Conservation (phyloP, 805 yeast species). For the Suhomyces xylopsoci region DNA sequence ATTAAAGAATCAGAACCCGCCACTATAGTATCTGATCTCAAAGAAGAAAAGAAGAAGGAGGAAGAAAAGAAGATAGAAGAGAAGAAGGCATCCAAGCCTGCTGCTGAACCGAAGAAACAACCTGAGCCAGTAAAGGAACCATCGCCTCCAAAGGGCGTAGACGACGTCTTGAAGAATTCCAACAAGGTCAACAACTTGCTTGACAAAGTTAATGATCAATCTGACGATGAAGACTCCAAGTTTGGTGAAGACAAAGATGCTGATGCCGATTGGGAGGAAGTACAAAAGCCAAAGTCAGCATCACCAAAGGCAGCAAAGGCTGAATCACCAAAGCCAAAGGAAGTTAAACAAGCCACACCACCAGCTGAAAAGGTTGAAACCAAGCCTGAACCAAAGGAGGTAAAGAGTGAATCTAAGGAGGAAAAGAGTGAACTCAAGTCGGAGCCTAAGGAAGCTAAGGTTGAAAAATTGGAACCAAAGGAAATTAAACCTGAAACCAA, state of each 20-base stretch:
- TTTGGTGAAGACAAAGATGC: slow-evolving; percentile 25
- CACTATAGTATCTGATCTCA: slow-evolving; percentile 23
- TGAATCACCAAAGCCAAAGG: slow-evolving; percentile 8
- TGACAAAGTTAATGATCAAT: slow-evolving; percentile 35
- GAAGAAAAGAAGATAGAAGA: slow-evolving; percentile 14
- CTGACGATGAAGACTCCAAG: slow-evolving; percentile 34
- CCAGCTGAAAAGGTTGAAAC: background rate
- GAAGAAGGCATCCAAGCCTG: slow-evolving; percentile 5
- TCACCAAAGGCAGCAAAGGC: slow-evolving; percentile 11
- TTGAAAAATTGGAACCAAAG: slow-evolving; percentile 3
- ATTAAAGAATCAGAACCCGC: slow-evolving; percentile 41
- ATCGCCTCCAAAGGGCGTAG: slow-evolving; percentile 23
- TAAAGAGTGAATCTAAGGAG: slow-evolving; percentile 8
- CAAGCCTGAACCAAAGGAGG: slow-evolving; percentile 14
- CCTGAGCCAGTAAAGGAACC: slow-evolving; percentile 7
- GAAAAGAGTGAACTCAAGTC: slow-evolving; percentile 1
- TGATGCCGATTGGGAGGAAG: slow-evolving; percentile 44
- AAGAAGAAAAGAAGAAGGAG: slow-evolving; percentile 20
- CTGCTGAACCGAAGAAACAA: slow-evolving; percentile 5
- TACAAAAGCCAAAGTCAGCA: slow-evolving; percentile 23
- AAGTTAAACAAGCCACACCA: background rate
- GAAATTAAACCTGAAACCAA: slow-evolving; percentile 1
- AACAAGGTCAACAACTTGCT: slow-evolving; percentile 33
- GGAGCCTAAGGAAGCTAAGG: slow-evolving; percentile 3
- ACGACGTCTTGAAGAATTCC: slow-evolving; percentile 36